Conservation (phyloP, 768 basidiomycete species). For the Tylopilus cervinicoccineus region DNA sequence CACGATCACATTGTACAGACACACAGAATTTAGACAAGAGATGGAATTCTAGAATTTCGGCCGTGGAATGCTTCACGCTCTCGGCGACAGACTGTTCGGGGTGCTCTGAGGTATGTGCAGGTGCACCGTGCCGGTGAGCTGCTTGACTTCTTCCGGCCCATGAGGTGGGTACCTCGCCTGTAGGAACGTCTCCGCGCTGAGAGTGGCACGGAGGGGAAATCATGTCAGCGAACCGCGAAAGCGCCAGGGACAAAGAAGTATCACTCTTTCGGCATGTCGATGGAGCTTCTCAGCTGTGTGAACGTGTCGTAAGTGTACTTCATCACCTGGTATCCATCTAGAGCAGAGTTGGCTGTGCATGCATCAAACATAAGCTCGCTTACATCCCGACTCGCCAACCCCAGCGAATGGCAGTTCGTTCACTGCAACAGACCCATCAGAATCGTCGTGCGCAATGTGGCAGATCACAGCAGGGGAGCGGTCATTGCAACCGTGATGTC, state of each 20-base stretch:
- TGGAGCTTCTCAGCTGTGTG: constrained; percentile 42
- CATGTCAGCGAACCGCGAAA: constrained; percentile 4
- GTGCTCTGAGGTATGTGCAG: constrained; percentile 16
- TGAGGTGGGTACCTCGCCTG: constrained; percentile 24
- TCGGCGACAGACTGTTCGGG: too few relatives aligned
- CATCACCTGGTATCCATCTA: constrained; percentile 53
- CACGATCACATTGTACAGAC: too few relatives aligned
- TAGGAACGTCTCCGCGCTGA: constrained; percentile 22
- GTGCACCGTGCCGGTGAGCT: constrained; percentile 5
- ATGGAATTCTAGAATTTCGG: not conserved
- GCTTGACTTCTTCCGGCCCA: constrained; percentile 13
- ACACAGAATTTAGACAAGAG: not conserved
- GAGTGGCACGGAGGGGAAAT: not conserved
- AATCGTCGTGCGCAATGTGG: not conserved
- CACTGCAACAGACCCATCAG: constrained; percentile 19
- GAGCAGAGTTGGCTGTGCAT: not conserved
- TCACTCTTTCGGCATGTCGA: constrained; percentile 58
- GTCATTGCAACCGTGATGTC: constrained; percentile 10
- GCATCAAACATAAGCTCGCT: constrained; percentile 18
- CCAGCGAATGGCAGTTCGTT: constrained; percentile 48
- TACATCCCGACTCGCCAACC: constrained; percentile 64
- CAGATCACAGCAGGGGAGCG: constrained; percentile 10
- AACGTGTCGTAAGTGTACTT: constrained; percentile 56
- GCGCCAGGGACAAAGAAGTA: not conserved
- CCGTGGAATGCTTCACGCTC: not conserved